Base-by-base conservation (phyloP, 2,329 filamentous ascomycete genomes). In the Colletotrichum melonis region DNA sequence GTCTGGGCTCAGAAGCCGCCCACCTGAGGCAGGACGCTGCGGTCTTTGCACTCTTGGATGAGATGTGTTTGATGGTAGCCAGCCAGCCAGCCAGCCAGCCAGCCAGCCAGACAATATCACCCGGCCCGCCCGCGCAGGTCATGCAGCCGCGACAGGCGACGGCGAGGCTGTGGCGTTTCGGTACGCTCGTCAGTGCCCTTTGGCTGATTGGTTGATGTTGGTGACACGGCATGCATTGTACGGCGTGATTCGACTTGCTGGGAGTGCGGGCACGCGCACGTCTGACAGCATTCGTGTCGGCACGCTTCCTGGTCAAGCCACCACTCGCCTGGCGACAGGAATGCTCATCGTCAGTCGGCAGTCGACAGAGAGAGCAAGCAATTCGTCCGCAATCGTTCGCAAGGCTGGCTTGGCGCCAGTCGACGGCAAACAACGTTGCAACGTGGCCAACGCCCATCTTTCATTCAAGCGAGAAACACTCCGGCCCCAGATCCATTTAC, bases 1-100 rank as follows among this genome's bases (percentile, higher is more conserved):
- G 78, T 82, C 58, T 84, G 82, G 80, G 83, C 80, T 2, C 82
- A 84, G 62, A 84, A 84, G 70, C 82, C 83, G 6, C 49, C 42
- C 54, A 49, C 26, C 28, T 73, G 57, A 69, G 24, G 56, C 16
- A 42, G 49, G 22, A 24, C 5, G 19, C 28, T 35, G 26, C 49
- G 22, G 12, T 14, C 11, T 28, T 24, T 14, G 24, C 57, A 28
- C 46, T 26, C 22, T 56, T 22, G 3, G 49, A 30, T 52, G 30
- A 55, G 8, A 11, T 12, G 5, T 38, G n/a, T 26, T 24, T 52
- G 7, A 49, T 8, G 42, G 42, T 16, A 42, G 5, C 38, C 38
- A 19, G 16, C 9, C 35, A 38, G 35, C 12, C 62, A 42, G 5
- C 38, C 38, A 19, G 16, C 9, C 35, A 38, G 35, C 12, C 62